Evolutionary conservation across 2,329 filamentous ascomycete genomes (phyloP).

Genomic region (Neurospora crassa): DNA sequence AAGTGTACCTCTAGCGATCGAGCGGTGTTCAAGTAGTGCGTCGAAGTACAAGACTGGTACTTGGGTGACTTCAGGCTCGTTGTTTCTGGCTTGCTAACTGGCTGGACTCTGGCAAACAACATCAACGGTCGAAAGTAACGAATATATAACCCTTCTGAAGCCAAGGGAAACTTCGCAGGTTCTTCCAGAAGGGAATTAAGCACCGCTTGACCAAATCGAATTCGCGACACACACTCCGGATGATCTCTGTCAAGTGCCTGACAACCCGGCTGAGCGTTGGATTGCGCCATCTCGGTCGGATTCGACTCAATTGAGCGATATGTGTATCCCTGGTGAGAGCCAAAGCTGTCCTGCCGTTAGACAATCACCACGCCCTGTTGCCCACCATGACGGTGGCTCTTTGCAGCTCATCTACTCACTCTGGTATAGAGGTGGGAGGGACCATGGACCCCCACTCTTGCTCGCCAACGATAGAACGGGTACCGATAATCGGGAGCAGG

Average conservation of each 20-base stretch:
- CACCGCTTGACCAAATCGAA: background rate
- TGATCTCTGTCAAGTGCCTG: background rate
- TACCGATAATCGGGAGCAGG: background rate
- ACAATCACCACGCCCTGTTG: background rate
- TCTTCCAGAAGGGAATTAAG: background rate
- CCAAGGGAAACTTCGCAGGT: background rate
- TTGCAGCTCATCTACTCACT: background rate
- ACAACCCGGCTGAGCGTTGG: background rate
- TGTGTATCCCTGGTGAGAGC: background rate
- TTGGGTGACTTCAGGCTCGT: background rate
- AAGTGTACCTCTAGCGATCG: background rate
- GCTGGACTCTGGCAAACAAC: background rate
- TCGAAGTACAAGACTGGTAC: background rate
- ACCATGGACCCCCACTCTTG: background rate
- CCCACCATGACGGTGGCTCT: background rate
- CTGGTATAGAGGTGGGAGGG: background rate
- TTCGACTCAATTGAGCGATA: background rate
- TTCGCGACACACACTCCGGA: background rate
- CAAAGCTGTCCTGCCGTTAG: background rate
- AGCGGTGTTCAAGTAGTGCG: background rate
- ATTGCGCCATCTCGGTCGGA: background rate
- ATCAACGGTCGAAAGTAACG: background rate
- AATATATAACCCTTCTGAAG: background rate
- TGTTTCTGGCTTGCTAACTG: background rate
- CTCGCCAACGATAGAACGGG: background rate